These are phyloP conservation scores for Leccinum olivaceopallidum DNA, from an alignment of 768 basidiomycete genomes.

Conservation along the genomic window DNA sequence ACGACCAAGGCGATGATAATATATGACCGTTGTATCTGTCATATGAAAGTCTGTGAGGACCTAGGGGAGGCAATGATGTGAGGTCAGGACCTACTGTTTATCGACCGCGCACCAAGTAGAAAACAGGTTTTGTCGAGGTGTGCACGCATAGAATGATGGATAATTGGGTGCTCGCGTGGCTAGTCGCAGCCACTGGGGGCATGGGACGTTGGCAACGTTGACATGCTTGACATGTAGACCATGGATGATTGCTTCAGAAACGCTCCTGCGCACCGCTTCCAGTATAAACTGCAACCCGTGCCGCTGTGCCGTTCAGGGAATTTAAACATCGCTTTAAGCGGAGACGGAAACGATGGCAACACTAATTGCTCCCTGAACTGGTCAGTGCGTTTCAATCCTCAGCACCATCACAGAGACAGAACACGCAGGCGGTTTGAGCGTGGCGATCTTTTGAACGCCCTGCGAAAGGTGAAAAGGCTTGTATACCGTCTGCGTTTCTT, in stretches of 20 bases:
- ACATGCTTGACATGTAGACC: slow-evolving; percentile 10
- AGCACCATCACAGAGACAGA: slow-evolving; percentile 41
- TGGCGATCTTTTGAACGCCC: slow-evolving; percentile 35
- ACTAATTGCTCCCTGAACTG: slow-evolving; percentile 26
- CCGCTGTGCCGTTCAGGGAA: slow-evolving; percentile 28
- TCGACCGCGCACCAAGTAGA: neutral
- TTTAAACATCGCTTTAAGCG: slow-evolving; percentile 29
- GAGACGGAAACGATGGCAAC: slow-evolving; percentile 29
- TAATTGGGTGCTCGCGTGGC: neutral
- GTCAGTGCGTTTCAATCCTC: slow-evolving; percentile 37
- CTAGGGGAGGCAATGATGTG: neutral
- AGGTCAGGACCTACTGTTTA: slow-evolving; percentile 4
- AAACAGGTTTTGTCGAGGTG: neutral
- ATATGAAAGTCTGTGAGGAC: slow-evolving; percentile 1
- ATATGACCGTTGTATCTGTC: slow-evolving; percentile 12
- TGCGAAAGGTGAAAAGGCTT: slow-evolving; percentile 43
- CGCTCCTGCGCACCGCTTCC: slow-evolving; percentile 25
- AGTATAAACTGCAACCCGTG: slow-evolving; percentile 13
- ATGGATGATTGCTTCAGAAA: slow-evolving; percentile 26
- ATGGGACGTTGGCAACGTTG: neutral
- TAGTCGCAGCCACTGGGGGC: neutral
- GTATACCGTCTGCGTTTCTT: slow-evolving; percentile 39
- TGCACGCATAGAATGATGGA: slow-evolving; percentile 1
- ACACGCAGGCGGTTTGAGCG: slow-evolving; percentile 41
- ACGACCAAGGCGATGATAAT: slow-evolving; percentile 8